Percentiles rank a stretch among this genome's conserved stretches.
Evolutionary conservation across 2,329 filamentous ascomycete species (phyloP).

Genomic region (Ascochyta fabae): DNA sequence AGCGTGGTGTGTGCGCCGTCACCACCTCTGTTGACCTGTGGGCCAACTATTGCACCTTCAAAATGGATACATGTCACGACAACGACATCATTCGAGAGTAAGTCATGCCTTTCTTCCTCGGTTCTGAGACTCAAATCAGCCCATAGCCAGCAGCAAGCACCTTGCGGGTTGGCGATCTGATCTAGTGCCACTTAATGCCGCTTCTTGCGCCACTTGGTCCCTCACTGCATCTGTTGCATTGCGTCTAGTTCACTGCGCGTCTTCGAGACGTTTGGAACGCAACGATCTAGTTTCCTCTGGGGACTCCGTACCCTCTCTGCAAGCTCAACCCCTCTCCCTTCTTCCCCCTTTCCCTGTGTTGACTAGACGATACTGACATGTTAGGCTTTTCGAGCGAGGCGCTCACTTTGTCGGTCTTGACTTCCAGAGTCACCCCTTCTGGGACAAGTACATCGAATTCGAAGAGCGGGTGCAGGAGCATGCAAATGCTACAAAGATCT

Average conservation of each 20-base stretch:
- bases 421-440: slow-evolving; percentile 93
- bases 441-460: slow-evolving; percentile 98
- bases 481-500: slow-evolving; percentile 78
- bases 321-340: slow-evolving; percentile 23
- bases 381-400: slow-evolving; percentile 89
- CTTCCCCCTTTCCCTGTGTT: slow-evolving; percentile 7
- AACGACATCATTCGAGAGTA: slow-evolving; percentile 98
- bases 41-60: slow-evolving; percentile 97
- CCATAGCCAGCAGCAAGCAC: slow-evolving; percentile 32
- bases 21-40: slow-evolving; percentile 94
- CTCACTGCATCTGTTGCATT: slow-evolving; percentile 22
- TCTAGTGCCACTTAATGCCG: slow-evolving; percentile 28
- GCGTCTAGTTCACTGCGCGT: slow-evolving; percentile 19
- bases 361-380: slow-evolving; percentile 18
- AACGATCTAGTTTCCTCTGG: slow-evolving; percentile 20
- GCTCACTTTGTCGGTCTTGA: slow-evolving; percentile 86
- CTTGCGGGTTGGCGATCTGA: slow-evolving; percentile 23
- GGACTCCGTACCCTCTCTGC: slow-evolving; percentile 22
- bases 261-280: slow-evolving; percentile 19
- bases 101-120: slow-evolving; percentile 62
- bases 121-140: slow-evolving; percentile 37
- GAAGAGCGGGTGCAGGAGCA: slow-evolving; percentile 74
- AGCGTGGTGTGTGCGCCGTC: slow-evolving; percentile 92
- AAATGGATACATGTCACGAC: slow-evolving; percentile 96
- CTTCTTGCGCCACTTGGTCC: slow-evolving; percentile 50